phyloP scores from a whole-genome alignment of 2,329 filamentous ascomycete genomes.

The Penicillium sp. region DNA sequence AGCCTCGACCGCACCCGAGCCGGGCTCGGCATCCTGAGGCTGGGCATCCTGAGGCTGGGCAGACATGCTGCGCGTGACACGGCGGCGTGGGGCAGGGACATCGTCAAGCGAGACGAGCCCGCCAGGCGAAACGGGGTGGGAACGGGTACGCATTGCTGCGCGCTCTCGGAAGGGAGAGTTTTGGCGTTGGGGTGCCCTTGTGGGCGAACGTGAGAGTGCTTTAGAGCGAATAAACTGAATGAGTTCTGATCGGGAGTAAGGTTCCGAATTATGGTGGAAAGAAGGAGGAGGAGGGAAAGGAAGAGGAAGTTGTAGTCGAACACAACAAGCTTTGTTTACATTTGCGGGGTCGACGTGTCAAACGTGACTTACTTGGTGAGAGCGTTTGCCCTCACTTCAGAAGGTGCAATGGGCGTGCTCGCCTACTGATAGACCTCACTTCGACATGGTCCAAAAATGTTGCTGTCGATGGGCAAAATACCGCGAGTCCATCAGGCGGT shows the following conservation, averaged over 20 bases:
- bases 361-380: neutral
- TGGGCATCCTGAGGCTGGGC: slow-evolving; percentile 17
- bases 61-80: slow-evolving; percentile 17
- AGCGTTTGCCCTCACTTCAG: neutral
- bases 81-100: slow-evolving; percentile 11
- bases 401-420: slow-evolving; percentile 19
- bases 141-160: slow-evolving; percentile 36
- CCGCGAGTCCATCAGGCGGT: neutral
- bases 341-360: neutral
- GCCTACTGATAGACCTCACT: neutral
- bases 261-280: neutral
- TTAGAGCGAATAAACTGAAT: neutral
- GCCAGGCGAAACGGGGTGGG: slow-evolving; percentile 34
- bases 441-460: slow-evolving; percentile 6
- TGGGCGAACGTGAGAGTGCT: neutral
- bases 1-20: slow-evolving; percentile 2
- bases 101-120: slow-evolving; percentile 32
- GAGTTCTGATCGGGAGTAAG: neutral
- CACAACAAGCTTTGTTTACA: neutral
- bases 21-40: slow-evolving; percentile 5
- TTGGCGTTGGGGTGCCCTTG: neutral
- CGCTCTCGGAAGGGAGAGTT: neutral
- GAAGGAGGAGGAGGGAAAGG: neutral
- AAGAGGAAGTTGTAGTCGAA: neutral
- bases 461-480: slow-evolving; percentile 9